Base-by-base conservation (phyloP, 352 stramenopile species). In the Phytopythium ostracodes region DNA sequence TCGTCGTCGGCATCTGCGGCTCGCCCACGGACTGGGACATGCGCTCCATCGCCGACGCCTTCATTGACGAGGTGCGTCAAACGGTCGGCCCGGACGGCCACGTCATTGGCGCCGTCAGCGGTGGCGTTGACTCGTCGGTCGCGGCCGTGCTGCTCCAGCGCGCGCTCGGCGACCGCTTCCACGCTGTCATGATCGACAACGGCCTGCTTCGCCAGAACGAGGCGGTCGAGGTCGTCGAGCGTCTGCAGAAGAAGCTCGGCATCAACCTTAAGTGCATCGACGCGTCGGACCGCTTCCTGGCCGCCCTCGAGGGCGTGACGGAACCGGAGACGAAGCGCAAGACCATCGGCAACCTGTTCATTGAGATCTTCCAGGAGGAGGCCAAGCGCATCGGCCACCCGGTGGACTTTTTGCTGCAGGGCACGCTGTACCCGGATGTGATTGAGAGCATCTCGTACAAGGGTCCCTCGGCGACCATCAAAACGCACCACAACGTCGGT, bases 161-260 rank as follows among this genome's bases (percentile, higher is more conserved):
- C 54, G 98, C 97, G 49, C 98, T 99, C 42, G 96, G 96, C 40
- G 87, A 99, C 78, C 85, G 96, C 44, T 99, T 99, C 77, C 97
- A 99, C 83, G 97, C 97, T n/a, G 92, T 99, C 40, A 79, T 99
- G 50, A 98, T 99, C n/a, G 98, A 99, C 85, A 99, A 99, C 73
- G 98, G 97, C 0, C 96, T 98, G 46, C 75, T 99, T 55, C 87
- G 98, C 49, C 88, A 98, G 74, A 91, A 99, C 72, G 98, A 99
- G 76, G 87, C 96, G 24, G 71, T 67, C 0, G 89, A 98, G 54
- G 95, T 98, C 46, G 76, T 98, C 12, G 79, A 97, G 9, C 88
- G 92, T 43, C 74, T 98, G 40, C 74, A 90, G 68, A 91, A 87
- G 44, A 92, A 97, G 66, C 74, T 97, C 12, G 85, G 86, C 64